These are phyloP conservation scores for Vaccinium darrowii DNA, from an alignment of 148 eudicot species.

Conservation along the genomic window DNA sequence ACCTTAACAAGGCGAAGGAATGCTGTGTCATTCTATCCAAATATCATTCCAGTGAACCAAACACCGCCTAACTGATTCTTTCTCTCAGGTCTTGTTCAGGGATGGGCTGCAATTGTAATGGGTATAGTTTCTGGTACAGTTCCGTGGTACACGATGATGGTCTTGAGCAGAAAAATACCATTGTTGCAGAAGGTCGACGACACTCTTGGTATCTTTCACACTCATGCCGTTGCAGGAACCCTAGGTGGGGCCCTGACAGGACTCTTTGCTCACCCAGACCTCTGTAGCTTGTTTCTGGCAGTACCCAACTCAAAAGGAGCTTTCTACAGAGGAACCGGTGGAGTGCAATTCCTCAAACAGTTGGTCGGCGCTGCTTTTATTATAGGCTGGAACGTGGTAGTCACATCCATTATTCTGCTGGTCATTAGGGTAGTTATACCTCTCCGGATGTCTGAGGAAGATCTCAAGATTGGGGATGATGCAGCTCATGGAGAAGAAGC, in stretches of 20 bases:
- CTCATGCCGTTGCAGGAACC: constrained; percentile 27
- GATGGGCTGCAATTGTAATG: constrained; percentile 29
- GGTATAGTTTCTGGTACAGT: constrained; percentile 23
- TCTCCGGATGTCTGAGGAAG: constrained; percentile 28
- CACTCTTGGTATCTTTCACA: constrained; percentile 30
- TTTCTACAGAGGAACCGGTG: constrained; percentile 14
- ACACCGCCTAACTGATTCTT: neutral
- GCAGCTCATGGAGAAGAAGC: constrained; percentile 35
- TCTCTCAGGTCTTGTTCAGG: constrained; percentile 20
- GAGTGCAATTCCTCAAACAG: constrained; percentile 25
- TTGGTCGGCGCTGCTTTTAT: constrained; percentile 23
- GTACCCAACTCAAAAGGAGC: constrained; percentile 22
- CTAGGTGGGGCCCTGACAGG: constrained; percentile 28
- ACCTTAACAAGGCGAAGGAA: neutral
- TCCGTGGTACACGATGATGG: constrained; percentile 34
- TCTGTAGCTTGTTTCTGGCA: constrained; percentile 25
- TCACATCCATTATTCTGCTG: constrained; percentile 24
- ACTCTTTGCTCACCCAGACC: constrained; percentile 26
- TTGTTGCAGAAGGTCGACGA: constrained; percentile 22
- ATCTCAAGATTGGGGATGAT: constrained; percentile 27
- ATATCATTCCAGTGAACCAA: neutral
- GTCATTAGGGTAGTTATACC: constrained; percentile 18
- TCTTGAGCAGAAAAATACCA: constrained; percentile 16
- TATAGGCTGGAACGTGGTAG: constrained; percentile 27
- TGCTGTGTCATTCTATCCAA: neutral